A percentile compares a stretch with the other conserved stretches of the same genome.
phyloP scores from a whole-genome alignment of 2,329 filamentous ascomycete genomes.

The Colletotrichum tropicicola region DNA sequence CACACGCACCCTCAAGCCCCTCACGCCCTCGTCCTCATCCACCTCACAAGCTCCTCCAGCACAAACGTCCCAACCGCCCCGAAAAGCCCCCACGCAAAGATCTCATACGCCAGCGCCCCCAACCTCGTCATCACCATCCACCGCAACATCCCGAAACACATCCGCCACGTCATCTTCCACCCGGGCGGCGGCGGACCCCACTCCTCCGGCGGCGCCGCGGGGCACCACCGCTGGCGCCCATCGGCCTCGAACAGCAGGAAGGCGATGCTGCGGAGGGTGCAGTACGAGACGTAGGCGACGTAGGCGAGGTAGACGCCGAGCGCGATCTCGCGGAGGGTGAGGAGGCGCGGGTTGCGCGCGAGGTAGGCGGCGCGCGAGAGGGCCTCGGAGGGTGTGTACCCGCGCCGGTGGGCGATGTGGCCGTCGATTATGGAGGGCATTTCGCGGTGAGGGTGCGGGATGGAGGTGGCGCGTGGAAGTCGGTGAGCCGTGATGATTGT shows the following conservation, averaged over 20 bases:
- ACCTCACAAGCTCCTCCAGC: background rate
- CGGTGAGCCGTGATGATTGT: no score
- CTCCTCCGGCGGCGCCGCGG: background rate
- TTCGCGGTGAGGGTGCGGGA: background rate
- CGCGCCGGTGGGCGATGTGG: background rate
- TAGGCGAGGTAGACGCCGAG: background rate
- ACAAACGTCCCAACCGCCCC: background rate
- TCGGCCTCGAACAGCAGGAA: background rate
- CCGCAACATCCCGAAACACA: background rate
- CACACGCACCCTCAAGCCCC: background rate
- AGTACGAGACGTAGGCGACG: background rate
- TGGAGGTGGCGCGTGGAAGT: no score
- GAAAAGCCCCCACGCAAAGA: slow-evolving; percentile 6
- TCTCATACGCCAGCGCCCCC: background rate
- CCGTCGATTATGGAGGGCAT: slow-evolving; percentile 16
- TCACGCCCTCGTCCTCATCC: background rate
- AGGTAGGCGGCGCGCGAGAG: background rate
- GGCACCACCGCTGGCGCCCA: background rate
- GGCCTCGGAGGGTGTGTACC: background rate
- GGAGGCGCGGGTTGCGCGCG: background rate
- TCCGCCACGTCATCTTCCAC: slow-evolving; percentile 1
- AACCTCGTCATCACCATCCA: background rate
- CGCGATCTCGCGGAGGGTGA: slow-evolving; percentile 1
- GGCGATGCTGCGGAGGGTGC: slow-evolving; percentile 5
- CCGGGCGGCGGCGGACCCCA: slow-evolving; percentile 10